These are phyloP conservation scores for Odonthalia washingtoniensis DNA, from an alignment of 31 red algal genomes.

Conservation along the genomic window DNA sequence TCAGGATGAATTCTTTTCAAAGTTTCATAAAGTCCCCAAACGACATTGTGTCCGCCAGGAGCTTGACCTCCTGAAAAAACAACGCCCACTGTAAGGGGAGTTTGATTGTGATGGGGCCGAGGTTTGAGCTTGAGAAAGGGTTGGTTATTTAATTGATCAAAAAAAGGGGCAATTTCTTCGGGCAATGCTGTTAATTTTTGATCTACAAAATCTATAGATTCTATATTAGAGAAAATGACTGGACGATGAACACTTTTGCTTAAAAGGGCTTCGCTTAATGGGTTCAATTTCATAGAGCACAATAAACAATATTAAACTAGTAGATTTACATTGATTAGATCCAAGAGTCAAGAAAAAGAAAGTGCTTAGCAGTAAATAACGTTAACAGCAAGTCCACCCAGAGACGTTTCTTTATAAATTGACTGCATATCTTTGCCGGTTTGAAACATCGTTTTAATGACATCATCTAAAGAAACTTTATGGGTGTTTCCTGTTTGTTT, in stretches of 20 bases:
- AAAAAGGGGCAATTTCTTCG: too few relatives aligned
- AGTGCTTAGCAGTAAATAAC: conserved; percentile 36
- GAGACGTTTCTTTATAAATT: conserved; percentile 43
- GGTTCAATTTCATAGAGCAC: too few relatives aligned
- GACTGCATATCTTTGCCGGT: conserved; percentile 33
- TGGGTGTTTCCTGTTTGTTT: background rate
- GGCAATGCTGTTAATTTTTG: too few relatives aligned
- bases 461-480: conserved; percentile 24
- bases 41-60: conserved; percentile 98
- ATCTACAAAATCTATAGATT: too few relatives aligned
- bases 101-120: background rate
- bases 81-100: conserved; percentile 81
- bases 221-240: too few relatives aligned
- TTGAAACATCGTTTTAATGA: conserved; percentile 37
- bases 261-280: too few relatives aligned
- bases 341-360: conserved; percentile 8
- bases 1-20: conserved; percentile 72
- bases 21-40: conserved; percentile 89
- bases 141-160: too few relatives aligned
- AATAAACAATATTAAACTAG: too few relatives aligned
- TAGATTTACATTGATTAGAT: too few relatives aligned
- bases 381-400: conserved; percentile 32
- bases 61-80: conserved; percentile 97
- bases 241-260: too few relatives aligned
- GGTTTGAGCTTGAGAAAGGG: too few relatives aligned